phyloP scores from a whole-genome alignment of 2,329 filamentous ascomycete species.

The Colletotrichum tamarilloi region DNA sequence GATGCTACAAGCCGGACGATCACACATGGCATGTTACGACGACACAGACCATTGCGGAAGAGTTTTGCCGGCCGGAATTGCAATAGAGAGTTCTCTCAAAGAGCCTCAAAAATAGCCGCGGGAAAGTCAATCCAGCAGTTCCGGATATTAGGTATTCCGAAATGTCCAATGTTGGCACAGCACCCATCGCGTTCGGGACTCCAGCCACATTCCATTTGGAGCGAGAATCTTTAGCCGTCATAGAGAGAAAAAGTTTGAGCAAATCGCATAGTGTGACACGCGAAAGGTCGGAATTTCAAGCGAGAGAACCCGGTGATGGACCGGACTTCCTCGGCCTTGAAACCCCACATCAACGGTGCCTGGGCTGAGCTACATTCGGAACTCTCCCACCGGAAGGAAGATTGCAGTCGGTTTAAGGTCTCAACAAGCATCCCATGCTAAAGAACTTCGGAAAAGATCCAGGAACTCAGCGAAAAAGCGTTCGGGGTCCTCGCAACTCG shows the following conservation, averaged over 20 bases:
- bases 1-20: background rate
- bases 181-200: too few species aligned
- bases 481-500: background rate
- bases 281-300: background rate
- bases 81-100: background rate
- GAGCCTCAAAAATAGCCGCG: background rate
- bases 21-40: background rate
- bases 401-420: background rate
- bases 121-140: background rate
- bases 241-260: too few species aligned
- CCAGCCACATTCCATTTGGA: too few species aligned
- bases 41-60: background rate
- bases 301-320: background rate
- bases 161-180: too few species aligned
- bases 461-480: background rate
- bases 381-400: background rate
- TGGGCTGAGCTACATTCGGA: background rate
- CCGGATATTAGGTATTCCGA: too few species aligned
- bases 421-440: background rate
- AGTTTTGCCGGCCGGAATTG: background rate
- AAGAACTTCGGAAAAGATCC: background rate
- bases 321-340: background rate
- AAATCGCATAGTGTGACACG: too few species aligned
- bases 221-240: too few species aligned
- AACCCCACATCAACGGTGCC: background rate